Percentiles rank a stretch among this genome's conserved stretches.
Evolutionary conservation across 2,329 filamentous ascomycete species (phyloP).

Genomic region (Metarhizium sp.): DNA sequence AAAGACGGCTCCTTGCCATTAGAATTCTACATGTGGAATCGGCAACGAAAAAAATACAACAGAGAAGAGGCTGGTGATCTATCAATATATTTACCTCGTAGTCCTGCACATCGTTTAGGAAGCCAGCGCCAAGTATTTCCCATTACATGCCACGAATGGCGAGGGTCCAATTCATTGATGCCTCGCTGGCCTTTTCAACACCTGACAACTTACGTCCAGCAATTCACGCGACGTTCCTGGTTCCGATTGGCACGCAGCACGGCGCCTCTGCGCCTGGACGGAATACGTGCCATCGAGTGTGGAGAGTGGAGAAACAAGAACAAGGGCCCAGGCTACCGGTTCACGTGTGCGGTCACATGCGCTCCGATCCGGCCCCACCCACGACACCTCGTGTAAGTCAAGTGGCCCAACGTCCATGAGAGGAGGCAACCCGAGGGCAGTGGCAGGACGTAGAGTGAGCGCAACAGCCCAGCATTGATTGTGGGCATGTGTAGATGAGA

Average conservation of each 20-base stretch:
- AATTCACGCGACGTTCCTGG: neutral
- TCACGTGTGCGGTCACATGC: constrained; percentile 5
- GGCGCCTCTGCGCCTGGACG: too few relatives aligned
- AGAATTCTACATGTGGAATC: too few relatives aligned
- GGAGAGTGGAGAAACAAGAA: neutral
- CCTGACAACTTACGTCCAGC: too few relatives aligned
- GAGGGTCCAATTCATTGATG: too few relatives aligned
- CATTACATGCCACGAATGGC: too few relatives aligned
- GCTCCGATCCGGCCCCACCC: neutral
- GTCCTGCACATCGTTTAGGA: too few relatives aligned
- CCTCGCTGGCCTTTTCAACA: too few relatives aligned
- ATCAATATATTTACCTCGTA: too few relatives aligned
- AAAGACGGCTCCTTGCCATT: too few relatives aligned
- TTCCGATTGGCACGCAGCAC: neutral
- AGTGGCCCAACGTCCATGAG: constrained; percentile 2
- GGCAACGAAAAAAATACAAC: too few relatives aligned
- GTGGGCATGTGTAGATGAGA: neutral
- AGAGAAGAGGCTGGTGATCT: too few relatives aligned
- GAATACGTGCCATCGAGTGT: neutral
- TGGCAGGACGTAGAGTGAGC: constrained; percentile 1
- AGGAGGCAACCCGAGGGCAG: neutral
- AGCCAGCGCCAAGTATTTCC: too few relatives aligned
- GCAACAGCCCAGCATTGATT: neutral
- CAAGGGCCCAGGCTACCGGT: neutral
- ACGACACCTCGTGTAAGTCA: constrained; percentile 8